phyloP scores from a whole-genome alignment of 1,284 basidiomycete species.

The Ceratobasidium sp. region DNA sequence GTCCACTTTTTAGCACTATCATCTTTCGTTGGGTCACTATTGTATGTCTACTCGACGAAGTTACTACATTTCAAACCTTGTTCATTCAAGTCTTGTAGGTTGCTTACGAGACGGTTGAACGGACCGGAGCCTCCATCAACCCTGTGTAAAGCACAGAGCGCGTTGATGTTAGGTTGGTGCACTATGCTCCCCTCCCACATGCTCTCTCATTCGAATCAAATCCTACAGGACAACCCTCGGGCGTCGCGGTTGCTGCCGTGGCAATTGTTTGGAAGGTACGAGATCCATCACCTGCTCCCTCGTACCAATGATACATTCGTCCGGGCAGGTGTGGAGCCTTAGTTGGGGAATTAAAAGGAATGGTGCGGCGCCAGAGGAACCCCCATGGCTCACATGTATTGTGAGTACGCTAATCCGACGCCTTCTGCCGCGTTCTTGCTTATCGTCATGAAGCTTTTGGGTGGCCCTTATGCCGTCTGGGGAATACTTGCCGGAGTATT shows the following conservation, averaged over 20 bases:
- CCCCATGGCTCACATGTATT: conserved; percentile 1
- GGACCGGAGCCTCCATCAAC: conserved; percentile 2
- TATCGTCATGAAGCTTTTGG: not conserved
- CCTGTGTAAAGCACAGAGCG: conserved; percentile 22
- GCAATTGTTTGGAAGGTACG: conserved; percentile 18
- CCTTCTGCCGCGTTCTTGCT: not conserved
- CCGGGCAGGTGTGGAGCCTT: conserved; percentile 7
- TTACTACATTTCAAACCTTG: not conserved
- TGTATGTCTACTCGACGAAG: not conserved
- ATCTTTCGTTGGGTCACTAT: not conserved
- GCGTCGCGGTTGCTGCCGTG: conserved; percentile 6
- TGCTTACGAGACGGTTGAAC: conserved; percentile 11
- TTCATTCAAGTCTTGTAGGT: not conserved
- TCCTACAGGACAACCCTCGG: not conserved
- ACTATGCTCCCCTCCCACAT: not conserved
- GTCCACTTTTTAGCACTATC: not conserved
- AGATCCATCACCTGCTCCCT: too few species aligned
- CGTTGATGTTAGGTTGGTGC: conserved; percentile 1
- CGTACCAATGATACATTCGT: not conserved
- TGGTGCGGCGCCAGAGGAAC: not conserved
- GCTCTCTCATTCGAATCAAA: not conserved
- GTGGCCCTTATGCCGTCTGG: conserved; percentile 5
- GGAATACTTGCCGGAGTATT: not conserved
- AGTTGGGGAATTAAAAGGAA: conserved; percentile 18
- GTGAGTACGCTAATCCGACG: not conserved